Evolutionary conservation across 1,139 yeast genomes (phyloP), one percentile per base, ranked within the genome.

Genomic region (Lipomyces yarrowii): DNA sequence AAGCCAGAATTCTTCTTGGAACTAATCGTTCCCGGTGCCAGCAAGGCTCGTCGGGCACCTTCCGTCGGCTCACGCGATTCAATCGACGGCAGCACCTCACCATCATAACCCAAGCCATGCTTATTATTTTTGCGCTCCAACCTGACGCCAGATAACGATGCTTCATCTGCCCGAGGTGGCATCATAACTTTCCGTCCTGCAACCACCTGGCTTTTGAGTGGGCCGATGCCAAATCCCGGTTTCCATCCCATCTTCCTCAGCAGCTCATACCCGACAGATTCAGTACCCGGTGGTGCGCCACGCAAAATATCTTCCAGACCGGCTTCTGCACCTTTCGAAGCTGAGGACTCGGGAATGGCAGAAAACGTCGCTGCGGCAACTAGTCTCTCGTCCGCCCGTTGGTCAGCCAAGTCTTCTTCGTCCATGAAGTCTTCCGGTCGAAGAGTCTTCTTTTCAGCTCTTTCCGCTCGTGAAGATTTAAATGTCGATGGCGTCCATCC

Each of bases 401-500:
- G 67, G 18, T 76, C 75, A n/a, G 72, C 71, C 35, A 71, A 64
- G 61, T 76, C 79, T 56, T 77, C 79, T 18, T 75, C 77, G 64
- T 77, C 79, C 77, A 77, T 76, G 57, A 69, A 74, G 57, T 74
- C 76, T 55, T 76, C 76, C 7, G 71, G 70, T 21, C 69, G 59
- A 32, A 61, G 46, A 35, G 62, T 55, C 26, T 48, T 56, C 54
- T 62, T 57, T 33, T 63, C 60, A 6, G 72, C 72, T 63, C 71
- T 69, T 37, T 70, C 67, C 13, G 61, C 67, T 51, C 75, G 68
- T 6, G 74, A 69, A 15, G 74, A 70, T 39, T 67, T 69, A 67
- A 73, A 75, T 21, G 71, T 55, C 21, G 71, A 68, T 6, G 79
- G 79, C 2, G 74, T 69, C 78, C 78, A 77, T 18, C 78, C 78